Conservation (phyloP, 1,139 yeast genomes). For the Zygosaccharomyces pseudobailii region DNA sequence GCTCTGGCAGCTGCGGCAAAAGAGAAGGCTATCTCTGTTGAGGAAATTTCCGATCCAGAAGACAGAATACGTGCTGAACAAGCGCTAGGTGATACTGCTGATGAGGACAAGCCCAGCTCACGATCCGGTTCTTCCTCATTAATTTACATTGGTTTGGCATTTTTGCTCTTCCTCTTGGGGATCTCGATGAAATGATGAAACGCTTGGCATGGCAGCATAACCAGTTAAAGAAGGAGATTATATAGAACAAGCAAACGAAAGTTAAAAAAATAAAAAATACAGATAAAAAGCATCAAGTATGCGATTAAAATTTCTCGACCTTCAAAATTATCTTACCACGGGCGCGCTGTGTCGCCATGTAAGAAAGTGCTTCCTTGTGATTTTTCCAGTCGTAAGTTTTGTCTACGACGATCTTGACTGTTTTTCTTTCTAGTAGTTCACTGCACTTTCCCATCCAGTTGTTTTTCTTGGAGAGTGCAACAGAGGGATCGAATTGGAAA, state of each 20-base stretch:
- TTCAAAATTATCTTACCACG: constrained; percentile 60
- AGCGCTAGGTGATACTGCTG: constrained; percentile 11
- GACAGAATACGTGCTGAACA: constrained; percentile 42
- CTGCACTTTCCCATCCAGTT: constrained; percentile 37
- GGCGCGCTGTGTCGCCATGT: constrained; percentile 47
- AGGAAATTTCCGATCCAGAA: constrained; percentile 43
- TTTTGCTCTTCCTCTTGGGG: constrained; percentile 32
- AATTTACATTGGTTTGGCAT: constrained; percentile 33
- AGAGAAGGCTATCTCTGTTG: constrained; percentile 32
- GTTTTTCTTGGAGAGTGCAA: constrained; percentile 22
- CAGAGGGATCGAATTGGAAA: constrained; percentile 35
- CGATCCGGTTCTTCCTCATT: constrained; percentile 22
- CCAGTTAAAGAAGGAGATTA: not conserved
- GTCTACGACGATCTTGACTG: constrained; percentile 47
- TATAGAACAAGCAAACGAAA: constrained; percentile 4
- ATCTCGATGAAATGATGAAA: constrained; percentile 24
- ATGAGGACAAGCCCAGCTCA: constrained; percentile 6
- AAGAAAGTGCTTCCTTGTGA: constrained; percentile 47
- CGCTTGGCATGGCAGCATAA: not conserved
- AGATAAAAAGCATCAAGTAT: not conserved
- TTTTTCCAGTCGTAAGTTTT: constrained; percentile 50
- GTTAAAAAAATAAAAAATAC: not conserved
- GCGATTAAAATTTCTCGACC: constrained; percentile 35
- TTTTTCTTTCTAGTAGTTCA: constrained; percentile 42
- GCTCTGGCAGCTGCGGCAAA: constrained; percentile 28